A percentile compares a stretch with the other conserved stretches of the same genome.
Evolutionary conservation across 2,329 filamentous ascomycete species (phyloP).

Genomic region (Exophiala sp.): DNA sequence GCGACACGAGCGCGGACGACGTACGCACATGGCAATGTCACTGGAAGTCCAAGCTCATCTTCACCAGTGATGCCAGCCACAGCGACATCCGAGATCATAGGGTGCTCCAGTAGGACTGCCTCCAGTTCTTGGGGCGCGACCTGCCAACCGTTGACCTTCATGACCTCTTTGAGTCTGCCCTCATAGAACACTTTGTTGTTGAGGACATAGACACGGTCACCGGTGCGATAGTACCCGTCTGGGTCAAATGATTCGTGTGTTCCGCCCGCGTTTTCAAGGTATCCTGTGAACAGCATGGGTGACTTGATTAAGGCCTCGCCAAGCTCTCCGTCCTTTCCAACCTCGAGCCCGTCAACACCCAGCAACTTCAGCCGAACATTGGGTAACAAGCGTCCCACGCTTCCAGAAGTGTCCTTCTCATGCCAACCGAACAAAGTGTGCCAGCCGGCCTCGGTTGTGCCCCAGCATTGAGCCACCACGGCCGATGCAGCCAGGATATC

Average conservation of each 20-base stretch:
- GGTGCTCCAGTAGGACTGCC: constrained; percentile 40
- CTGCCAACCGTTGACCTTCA: constrained; percentile 45
- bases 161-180: constrained; percentile 41
- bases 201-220: constrained; percentile 38
- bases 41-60: constrained; percentile 31
- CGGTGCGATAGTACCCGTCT: constrained; percentile 42
- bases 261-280: constrained; percentile 35
- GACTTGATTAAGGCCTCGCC: constrained; percentile 40
- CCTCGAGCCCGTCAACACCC: constrained; percentile 32
- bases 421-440: constrained; percentile 30
- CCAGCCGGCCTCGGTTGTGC: constrained; percentile 50
- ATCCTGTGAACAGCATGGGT: constrained; percentile 35
- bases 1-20: constrained; percentile 34
- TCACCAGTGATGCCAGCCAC: constrained; percentile 41
- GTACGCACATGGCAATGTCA: constrained; percentile 42
- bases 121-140: constrained; percentile 47
- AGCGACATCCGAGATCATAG: constrained; percentile 41
- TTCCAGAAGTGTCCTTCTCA: constrained; percentile 40
- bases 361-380: constrained; percentile 35
- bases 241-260: constrained; percentile 29
- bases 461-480: constrained; percentile 47
- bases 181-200: constrained; percentile 38
- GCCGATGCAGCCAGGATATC: constrained; percentile 39
- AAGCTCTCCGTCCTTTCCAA: constrained; percentile 30
- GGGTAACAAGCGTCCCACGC: constrained; percentile 44